Base-by-base conservation (phyloP, 2,329 filamentous ascomycete genomes). In the Epichloe baconii region DNA sequence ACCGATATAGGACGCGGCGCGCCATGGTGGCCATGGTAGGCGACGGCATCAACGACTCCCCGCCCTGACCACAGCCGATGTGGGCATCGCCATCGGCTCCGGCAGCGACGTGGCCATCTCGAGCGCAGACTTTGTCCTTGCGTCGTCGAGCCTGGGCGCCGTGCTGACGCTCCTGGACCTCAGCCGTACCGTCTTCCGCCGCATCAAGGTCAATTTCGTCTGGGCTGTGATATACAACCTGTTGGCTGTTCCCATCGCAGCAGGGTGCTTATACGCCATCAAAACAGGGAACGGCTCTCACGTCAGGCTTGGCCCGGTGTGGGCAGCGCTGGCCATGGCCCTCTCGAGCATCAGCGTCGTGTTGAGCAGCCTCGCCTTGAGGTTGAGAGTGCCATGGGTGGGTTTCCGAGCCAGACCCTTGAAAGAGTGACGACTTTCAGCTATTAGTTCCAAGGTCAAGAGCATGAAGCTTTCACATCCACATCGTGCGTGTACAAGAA, bases 301-400 rank as follows among this genome's bases (percentile, higher is more conserved):
- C 62, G 67, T 88, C 19, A 71, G 78, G 54, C 68, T 90, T 45
- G 83, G 87, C 64, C 86, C 86, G 0, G 86, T 86, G 1, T 96
- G 90, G 90, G 91, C 90, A 5, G 85, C 83, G 57, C 68, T 95
- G 64, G 90, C 90, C 1, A 97, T 96, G 91, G 91, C 91, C 26
- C 67, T 90, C 65, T 95, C 89, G 67, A 91, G 86, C 66, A 83
- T 96, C 57, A 93, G 86, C 61, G 90, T 97, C 44, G 85, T 96
- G 48, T 69, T 80, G 62, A 95, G 88, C 64, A 91, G 86, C 69
- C 68, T 95, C 61, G 74, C 82, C 47, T 67, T 96, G 69, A 78
- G 83, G 63, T 75, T 65, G 50, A 56, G 63, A 47, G 52, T 75
- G 11, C 69, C 71, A 8, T 59, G 66, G 21, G 37, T 76, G 10